Percentiles rank a stretch among this genome's conserved stretches.
Evolutionary conservation across 176 grass and related monocot species (phyloP).

Genomic region (Paspalum notatum): DNA sequence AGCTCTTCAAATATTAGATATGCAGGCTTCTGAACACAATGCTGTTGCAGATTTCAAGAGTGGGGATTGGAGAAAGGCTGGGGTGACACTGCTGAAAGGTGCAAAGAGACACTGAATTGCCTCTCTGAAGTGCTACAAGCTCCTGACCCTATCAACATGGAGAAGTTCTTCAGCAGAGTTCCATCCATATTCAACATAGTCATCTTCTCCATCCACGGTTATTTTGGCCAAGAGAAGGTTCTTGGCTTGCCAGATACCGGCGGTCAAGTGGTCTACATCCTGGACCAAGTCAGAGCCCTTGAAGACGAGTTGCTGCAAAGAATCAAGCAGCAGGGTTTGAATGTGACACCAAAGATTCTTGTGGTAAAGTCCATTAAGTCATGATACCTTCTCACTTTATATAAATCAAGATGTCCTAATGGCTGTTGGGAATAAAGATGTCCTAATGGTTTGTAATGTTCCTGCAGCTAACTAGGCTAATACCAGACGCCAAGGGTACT

Average conservation of each 20-base stretch:
- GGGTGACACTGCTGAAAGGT: constrained; percentile 81
- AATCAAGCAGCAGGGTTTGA: constrained; percentile 88
- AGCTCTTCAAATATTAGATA: background rate
- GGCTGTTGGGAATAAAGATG: background rate
- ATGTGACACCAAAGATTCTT: constrained; percentile 82
- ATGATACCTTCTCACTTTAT: background rate
- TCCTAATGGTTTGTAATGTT: background rate
- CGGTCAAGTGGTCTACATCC: constrained; percentile 97
- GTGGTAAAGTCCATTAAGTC: constrained; percentile 63
- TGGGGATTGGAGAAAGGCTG: constrained; percentile 98
- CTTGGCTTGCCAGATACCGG: constrained; percentile 97
- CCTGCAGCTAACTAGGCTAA: constrained; percentile 83
- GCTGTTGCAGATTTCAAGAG: constrained; percentile 76
- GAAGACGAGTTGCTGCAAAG: constrained; percentile 91
- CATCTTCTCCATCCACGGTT: constrained; percentile 90
- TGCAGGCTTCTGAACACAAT: constrained; percentile 1
- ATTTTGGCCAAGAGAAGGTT: constrained; percentile 96
- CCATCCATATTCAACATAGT: constrained; percentile 82
- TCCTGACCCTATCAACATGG: constrained; percentile 86
- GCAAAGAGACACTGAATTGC: constrained; percentile 79
- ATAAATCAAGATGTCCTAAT: no score
- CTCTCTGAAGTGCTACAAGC: constrained; percentile 97
- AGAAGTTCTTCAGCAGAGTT: constrained; percentile 87
- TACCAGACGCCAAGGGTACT: constrained; percentile 91
- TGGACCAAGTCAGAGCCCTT: constrained; percentile 92